phyloP scores from a whole-genome alignment of 2,329 filamentous ascomycete genomes.

The Macrophomina tecta region DNA sequence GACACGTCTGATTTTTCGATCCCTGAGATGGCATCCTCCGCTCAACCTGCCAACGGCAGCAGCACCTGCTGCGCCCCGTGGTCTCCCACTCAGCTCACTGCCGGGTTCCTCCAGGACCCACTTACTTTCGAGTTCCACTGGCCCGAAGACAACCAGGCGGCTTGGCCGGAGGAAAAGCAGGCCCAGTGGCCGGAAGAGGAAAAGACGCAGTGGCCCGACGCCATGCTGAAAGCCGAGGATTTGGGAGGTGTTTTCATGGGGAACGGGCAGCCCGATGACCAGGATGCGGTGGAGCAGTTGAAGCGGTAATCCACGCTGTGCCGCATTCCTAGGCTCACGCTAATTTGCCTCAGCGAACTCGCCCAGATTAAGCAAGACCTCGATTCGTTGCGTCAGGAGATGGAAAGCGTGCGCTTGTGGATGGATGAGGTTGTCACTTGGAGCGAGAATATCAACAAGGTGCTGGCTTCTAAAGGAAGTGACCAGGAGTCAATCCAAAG shows the following conservation, averaged over 20 bases:
- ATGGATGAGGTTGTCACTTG: conserved; percentile 12
- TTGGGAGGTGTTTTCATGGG: conserved; percentile 1
- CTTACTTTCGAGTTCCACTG: conserved; percentile 12
- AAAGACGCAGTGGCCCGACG: conserved; percentile 4
- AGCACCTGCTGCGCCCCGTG: background rate
- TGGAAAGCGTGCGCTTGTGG: background rate
- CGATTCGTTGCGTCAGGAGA: conserved; percentile 8
- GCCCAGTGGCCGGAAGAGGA: background rate
- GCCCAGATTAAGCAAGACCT: conserved; percentile 9
- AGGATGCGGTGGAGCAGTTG: conserved; percentile 9
- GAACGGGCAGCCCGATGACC: background rate
- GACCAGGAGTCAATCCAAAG: conserved; percentile 1
- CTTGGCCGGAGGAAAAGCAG: background rate
- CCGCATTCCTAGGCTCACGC: background rate
- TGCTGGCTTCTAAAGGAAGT: conserved; percentile 3
- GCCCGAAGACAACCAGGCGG: background rate
- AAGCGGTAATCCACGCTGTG: conserved; percentile 2
- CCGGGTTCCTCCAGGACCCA: conserved; percentile 11
- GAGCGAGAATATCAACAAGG: conserved; percentile 8
- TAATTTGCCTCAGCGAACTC: conserved; percentile 6
- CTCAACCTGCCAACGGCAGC: background rate
- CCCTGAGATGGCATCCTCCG: background rate
- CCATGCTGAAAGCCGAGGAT: background rate
- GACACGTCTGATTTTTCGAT: background rate
- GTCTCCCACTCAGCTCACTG: conserved; percentile 8